Conservation (phyloP, 768 basidiomycete species). For the Leccinum obscurum region DNA sequence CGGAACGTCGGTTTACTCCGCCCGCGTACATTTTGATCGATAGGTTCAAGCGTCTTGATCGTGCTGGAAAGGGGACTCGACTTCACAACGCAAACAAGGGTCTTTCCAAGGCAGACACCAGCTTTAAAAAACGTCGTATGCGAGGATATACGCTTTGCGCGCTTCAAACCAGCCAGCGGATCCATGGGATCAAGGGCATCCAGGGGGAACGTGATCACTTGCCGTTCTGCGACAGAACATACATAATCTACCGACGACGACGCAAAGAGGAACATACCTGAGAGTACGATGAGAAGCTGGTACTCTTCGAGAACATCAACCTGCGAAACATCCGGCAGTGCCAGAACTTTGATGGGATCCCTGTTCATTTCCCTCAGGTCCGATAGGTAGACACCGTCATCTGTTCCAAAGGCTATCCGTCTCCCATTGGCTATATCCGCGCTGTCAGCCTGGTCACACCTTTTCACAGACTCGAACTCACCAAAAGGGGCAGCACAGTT, state of each 20-base stretch:
- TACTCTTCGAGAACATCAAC: slow-evolving; percentile 97
- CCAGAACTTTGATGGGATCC: slow-evolving; percentile 89
- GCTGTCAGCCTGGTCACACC: slow-evolving; percentile 3
- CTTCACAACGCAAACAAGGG: slow-evolving; percentile 97
- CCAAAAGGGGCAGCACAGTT: slow-evolving; percentile 88
- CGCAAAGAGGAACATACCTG: slow-evolving; percentile 54
- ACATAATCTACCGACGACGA: neutral
- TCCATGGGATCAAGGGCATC: slow-evolving; percentile 91
- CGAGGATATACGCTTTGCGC: slow-evolving; percentile 92
- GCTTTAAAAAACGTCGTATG: slow-evolving; percentile 99
- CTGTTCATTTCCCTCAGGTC: slow-evolving; percentile 75
- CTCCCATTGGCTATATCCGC: slow-evolving; percentile 65
- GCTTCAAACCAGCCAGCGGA: slow-evolving; percentile 86
- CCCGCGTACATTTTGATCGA: slow-evolving; percentile 82
- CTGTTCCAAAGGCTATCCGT: slow-evolving; percentile 93
- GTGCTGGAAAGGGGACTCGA: slow-evolving; percentile 93
- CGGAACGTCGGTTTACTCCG: slow-evolving; percentile 89
- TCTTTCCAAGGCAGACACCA: slow-evolving; percentile 86
- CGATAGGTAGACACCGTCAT: slow-evolving; percentile 94
- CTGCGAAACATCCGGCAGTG: slow-evolving; percentile 86
- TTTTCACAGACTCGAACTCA: slow-evolving; percentile 46
- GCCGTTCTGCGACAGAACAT: slow-evolving; percentile 64
- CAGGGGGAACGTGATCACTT: slow-evolving; percentile 94
- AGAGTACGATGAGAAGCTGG: slow-evolving; percentile 94
- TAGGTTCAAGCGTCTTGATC: slow-evolving; percentile 96